Percentiles rank a stretch among this genome's conserved stretches.
Conservation (phyloP, 495 filamentous ascomycete species). For the Pyronema domesticum region DNA sequence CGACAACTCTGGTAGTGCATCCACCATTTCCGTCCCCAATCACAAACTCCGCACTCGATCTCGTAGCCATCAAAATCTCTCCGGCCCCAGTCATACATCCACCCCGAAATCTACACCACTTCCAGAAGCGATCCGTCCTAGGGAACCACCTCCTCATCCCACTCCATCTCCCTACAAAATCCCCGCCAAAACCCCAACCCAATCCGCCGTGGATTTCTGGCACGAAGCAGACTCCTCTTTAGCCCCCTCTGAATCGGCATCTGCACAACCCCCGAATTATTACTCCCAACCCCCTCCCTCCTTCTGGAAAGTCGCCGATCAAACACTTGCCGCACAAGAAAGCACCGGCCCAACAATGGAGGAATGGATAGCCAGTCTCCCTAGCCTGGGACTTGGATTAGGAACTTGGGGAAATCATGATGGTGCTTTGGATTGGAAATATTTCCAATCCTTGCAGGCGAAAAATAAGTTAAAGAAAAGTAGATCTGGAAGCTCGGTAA, state of each 20-base stretch:
- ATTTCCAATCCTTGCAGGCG: background rate
- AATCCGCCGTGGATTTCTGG: slow-evolving; percentile 21
- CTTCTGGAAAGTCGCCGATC: slow-evolving; percentile 17
- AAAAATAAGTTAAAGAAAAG: slow-evolving; percentile 4
- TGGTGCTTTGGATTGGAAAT: slow-evolving; percentile 4
- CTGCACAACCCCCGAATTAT: slow-evolving; percentile 10
- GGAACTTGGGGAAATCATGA: background rate
- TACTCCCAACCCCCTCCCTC: slow-evolving; percentile 14
- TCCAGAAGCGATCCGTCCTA: background rate
- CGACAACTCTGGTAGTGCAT: too few relatives aligned
- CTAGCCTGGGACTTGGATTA: slow-evolving; percentile 5
- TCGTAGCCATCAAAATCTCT: background rate
- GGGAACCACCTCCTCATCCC: background rate
- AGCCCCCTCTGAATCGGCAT: slow-evolving; percentile 15
- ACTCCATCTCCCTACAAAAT: slow-evolving; percentile 2
- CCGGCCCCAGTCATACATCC: background rate
- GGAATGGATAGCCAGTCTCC: slow-evolving; percentile 17
- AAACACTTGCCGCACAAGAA: slow-evolving; percentile 7
- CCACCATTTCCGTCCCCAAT: too few relatives aligned
- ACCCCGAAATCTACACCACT: background rate
- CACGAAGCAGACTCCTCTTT: slow-evolving; percentile 18
- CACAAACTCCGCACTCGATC: background rate
- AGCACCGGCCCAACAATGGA: slow-evolving; percentile 12
- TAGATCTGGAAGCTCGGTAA: background rate
- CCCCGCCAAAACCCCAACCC: slow-evolving; percentile 9